Evolutionary conservation across 169 alveolate genomes (phyloP).

Genomic region (Plasmodium yoelii): DNA sequence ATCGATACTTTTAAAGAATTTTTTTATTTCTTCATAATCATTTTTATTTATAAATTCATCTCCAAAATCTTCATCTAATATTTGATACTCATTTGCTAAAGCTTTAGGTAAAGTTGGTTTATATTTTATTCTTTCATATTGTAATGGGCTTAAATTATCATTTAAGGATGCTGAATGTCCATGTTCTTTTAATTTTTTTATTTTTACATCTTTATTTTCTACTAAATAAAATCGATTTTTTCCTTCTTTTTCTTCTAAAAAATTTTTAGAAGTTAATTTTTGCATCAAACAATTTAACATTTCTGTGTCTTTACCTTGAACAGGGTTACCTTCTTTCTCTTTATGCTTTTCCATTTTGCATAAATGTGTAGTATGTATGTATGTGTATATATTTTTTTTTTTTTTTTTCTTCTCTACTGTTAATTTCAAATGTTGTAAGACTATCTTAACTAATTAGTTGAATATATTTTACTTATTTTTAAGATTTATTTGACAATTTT

Average conservation of each 20-base stretch:
- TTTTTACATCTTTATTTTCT: conserved; percentile 68
- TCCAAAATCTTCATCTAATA: conserved; percentile 76
- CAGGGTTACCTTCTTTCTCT: neutral
- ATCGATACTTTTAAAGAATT: conserved; percentile 71
- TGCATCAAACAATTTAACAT: conserved; percentile 73
- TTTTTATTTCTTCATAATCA: conserved; percentile 76
- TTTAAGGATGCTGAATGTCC: conserved; percentile 81
- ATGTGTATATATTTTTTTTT: no score
- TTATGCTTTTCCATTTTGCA: conserved; percentile 1
- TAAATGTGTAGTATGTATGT: no score
- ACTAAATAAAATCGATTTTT: conserved; percentile 61
- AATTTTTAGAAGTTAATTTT: conserved; percentile 58
- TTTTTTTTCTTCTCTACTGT: no score
- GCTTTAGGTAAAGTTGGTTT: conserved; percentile 80
- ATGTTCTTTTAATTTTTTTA: conserved; percentile 78
- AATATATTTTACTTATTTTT: no score
- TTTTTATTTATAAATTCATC: conserved; percentile 78
- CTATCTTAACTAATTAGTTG: no score
- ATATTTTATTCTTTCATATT: conserved; percentile 80
- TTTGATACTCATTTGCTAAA: conserved; percentile 72
- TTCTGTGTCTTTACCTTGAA: conserved; percentile 28
- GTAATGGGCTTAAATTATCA: conserved; percentile 83
- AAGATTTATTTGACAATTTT: no score
- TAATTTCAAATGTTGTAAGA: no score
- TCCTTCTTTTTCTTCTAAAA: conserved; percentile 56